Evolutionary conservation across 2,329 filamentous ascomycete genomes (phyloP).

Genomic region (Aspergillus alliaceus): DNA sequence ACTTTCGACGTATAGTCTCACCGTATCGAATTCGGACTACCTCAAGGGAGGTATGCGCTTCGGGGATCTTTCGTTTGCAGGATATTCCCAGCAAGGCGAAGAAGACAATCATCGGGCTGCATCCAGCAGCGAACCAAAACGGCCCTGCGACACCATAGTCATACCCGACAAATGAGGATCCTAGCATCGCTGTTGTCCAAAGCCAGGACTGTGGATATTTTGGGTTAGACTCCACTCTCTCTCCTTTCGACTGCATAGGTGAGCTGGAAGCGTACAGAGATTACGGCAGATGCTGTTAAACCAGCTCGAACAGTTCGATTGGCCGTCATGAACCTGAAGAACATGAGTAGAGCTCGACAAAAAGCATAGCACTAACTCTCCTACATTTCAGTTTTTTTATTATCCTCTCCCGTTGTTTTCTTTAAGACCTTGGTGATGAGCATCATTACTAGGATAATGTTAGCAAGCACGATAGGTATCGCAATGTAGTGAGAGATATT

Average conservation of each 20-base stretch:
- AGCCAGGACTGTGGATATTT: conserved; percentile 46
- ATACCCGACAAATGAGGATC: conserved; percentile 54
- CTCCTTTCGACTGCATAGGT: too few species aligned
- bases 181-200: conserved; percentile 55
- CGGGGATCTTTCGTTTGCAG: conserved; percentile 54
- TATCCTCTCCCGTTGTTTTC: conserved; percentile 52
- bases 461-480: background rate
- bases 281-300: conserved; percentile 54
- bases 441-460: conserved; percentile 43
- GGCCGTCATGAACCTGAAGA: conserved; percentile 52
- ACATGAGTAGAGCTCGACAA: background rate
- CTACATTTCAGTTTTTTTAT: conserved; percentile 54
- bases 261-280: conserved; percentile 39
- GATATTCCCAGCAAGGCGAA: conserved; percentile 54
- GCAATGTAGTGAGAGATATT: background rate
- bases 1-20: conserved; percentile 7
- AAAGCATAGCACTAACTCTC: background rate
- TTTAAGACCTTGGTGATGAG: conserved; percentile 50
- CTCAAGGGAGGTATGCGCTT: conserved; percentile 56
- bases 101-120: conserved; percentile 57
- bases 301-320: conserved; percentile 54
- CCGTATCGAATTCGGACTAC: conserved; percentile 56
- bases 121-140: conserved; percentile 60
- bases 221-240: background rate
- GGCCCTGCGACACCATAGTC: conserved; percentile 56